Evolutionary conservation across 257 asterid species (phyloP).

Genomic region (Nicotiana knightiana): DNA sequence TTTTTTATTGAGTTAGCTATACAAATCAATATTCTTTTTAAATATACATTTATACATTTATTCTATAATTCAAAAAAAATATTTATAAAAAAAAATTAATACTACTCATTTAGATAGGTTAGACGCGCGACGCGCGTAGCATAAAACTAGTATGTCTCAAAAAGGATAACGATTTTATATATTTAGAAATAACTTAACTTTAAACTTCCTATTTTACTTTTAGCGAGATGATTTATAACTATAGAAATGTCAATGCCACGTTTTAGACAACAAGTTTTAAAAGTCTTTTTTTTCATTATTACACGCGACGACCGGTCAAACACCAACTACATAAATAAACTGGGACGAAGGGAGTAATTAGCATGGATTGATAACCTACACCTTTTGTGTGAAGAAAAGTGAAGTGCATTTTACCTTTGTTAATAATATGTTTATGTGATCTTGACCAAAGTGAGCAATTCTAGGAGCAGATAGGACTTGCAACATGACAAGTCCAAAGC

Average conservation of each 20-base stretch:
- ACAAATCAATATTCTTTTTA: too few species aligned
- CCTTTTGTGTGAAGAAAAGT: too few species aligned
- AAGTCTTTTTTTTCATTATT: too few species aligned
- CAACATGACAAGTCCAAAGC: conserved; percentile 66
- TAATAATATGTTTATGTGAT: conserved; percentile 57
- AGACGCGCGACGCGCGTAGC: too few species aligned
- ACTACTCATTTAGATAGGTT: too few species aligned
- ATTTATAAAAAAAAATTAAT: too few species aligned
- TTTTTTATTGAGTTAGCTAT: too few species aligned
- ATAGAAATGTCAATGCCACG: background rate
- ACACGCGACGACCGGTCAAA: background rate
- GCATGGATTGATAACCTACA: background rate
- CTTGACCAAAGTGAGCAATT: conserved; percentile 54
- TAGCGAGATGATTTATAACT: background rate
- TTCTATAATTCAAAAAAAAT: too few species aligned
- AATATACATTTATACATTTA: too few species aligned
- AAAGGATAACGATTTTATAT: background rate
- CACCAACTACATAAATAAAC: background rate
- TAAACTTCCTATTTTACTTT: background rate
- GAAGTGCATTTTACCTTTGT: conserved; percentile 42
- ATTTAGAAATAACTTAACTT: background rate
- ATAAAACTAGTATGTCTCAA: too few species aligned
- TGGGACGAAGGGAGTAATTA: background rate
- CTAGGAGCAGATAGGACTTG: conserved; percentile 69
- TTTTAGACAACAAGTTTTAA: background rate